Evolutionary conservation across 177 flowering plant species (phyloP).

Genomic region (Viscum album): DNA sequence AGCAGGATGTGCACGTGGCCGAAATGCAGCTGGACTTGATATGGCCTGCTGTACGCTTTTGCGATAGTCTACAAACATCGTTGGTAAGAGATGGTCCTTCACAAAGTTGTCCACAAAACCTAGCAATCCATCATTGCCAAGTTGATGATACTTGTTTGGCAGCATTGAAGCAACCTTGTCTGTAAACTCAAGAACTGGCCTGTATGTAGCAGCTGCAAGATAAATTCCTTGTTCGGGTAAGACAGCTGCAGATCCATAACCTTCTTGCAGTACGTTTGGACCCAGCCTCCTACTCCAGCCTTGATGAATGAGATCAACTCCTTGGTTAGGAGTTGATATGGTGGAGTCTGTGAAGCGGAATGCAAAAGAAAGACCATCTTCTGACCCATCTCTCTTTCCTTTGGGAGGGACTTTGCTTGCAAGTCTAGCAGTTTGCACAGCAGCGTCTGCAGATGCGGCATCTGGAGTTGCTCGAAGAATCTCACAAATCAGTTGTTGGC

Average conservation of each 20-base stretch:
- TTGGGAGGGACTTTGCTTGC: conserved; percentile 74
- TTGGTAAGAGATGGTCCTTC: conserved; percentile 91
- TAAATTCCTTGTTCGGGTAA: conserved; percentile 98
- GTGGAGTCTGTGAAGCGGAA: conserved; percentile 89
- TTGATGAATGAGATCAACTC: conserved; percentile 72
- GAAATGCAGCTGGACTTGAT: conserved; percentile 99
- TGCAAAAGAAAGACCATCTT: conserved; percentile 87
- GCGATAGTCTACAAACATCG: conserved; percentile 92
- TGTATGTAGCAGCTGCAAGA: conserved; percentile 84
- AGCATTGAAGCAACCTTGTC: conserved; percentile 79
- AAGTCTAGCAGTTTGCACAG: conserved; percentile 91
- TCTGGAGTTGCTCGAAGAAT: conserved; percentile 98
- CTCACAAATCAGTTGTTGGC: conserved; percentile 99
- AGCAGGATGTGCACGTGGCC: conserved; percentile 75
- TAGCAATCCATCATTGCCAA: conserved; percentile 90
- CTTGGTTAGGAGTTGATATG: conserved; percentile 63
- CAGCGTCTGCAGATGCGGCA: conserved; percentile 97
- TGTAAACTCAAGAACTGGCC: conserved; percentile 94
- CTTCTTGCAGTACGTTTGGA: conserved; percentile 73
- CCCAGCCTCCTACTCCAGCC: conserved; percentile 82
- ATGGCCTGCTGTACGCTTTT: conserved; percentile 97
- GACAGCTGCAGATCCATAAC: conserved; percentile 90
- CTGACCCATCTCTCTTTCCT: conserved; percentile 76
- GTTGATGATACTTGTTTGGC: conserved; percentile 75
- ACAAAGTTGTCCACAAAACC: conserved; percentile 93